phyloP scores from a whole-genome alignment of 2,329 filamentous ascomycete genomes.

The Hansfordia pulvinata region DNA sequence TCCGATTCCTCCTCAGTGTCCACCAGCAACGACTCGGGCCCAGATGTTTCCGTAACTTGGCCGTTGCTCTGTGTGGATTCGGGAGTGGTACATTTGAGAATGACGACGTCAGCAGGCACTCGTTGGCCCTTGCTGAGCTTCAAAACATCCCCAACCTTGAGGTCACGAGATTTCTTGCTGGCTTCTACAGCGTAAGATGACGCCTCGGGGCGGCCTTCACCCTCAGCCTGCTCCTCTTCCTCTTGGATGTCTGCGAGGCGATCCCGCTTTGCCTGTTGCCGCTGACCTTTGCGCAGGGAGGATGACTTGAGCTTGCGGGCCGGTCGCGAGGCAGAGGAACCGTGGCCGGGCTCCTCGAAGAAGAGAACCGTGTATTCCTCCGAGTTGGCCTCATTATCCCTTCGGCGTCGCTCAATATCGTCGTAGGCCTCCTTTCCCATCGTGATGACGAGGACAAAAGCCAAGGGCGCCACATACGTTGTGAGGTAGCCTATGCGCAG shows the following conservation, averaged over 20 bases:
- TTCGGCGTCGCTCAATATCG: constrained; percentile 71
- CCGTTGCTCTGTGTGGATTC: constrained; percentile 27
- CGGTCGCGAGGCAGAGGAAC: constrained; percentile 18
- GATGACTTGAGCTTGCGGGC: constrained; percentile 33
- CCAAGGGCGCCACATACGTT: constrained; percentile 85
- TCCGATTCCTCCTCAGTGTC: constrained; percentile 21
- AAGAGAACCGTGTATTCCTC: constrained; percentile 71
- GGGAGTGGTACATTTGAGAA: constrained; percentile 65
- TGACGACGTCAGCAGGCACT: constrained; percentile 86
- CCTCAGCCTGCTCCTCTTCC: constrained; percentile 45
- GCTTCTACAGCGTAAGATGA: constrained; percentile 49
- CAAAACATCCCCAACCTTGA: constrained; percentile 91
- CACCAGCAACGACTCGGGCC: constrained; percentile 27
- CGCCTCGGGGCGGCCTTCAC: constrained; percentile 22
- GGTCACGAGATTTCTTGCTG: constrained; percentile 69
- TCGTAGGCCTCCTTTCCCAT: constrained; percentile 93
- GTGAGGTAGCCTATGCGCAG: constrained; percentile 87
- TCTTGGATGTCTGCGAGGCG: constrained; percentile 54
- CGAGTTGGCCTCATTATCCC: constrained; percentile 89
- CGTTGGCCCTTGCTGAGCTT: constrained; percentile 86
- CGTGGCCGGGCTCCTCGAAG: constrained; percentile 45
- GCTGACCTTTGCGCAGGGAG: constrained; percentile 21
- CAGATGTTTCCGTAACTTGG: constrained; percentile 16
- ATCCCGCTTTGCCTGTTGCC: constrained; percentile 19
- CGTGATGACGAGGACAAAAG: constrained; percentile 83